These are phyloP conservation scores for Alternaria incomplexa DNA, from an alignment of 2,329 filamentous ascomycete species.

Conservation along the genomic window DNA sequence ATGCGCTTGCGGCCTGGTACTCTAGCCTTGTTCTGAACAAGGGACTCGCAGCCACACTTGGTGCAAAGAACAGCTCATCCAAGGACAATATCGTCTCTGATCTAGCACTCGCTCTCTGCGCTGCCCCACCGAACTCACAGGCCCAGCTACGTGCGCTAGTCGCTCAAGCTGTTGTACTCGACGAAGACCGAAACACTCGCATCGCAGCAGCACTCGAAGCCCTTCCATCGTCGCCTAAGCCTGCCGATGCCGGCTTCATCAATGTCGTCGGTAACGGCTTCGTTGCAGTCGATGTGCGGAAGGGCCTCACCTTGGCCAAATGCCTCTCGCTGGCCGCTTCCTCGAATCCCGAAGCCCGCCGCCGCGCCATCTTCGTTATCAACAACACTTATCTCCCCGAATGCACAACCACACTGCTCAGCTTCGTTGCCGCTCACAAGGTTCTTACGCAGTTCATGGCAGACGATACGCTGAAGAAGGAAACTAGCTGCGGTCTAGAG, in stretches of 20 bases:
- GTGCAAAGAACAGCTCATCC: slow-evolving; percentile 56
- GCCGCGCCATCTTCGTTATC: slow-evolving; percentile 48
- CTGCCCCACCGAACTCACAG: slow-evolving; percentile 79
- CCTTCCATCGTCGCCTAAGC: slow-evolving; percentile 49
- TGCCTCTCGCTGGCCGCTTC: slow-evolving; percentile 59
- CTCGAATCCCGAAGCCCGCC: slow-evolving; percentile 41
- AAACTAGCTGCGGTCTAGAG: slow-evolving; percentile 51
- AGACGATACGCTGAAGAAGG: slow-evolving; percentile 37
- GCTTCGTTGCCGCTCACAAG: slow-evolving; percentile 53
- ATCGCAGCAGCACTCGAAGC: slow-evolving; percentile 62
- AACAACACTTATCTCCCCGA: slow-evolving; percentile 50
- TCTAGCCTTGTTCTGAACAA: slow-evolving; percentile 76
- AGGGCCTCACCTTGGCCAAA: slow-evolving; percentile 65
- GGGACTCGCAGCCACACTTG: slow-evolving; percentile 69
- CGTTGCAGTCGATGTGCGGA: slow-evolving; percentile 62
- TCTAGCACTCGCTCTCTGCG: slow-evolving; percentile 72
- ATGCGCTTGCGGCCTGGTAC: slow-evolving; percentile 91
- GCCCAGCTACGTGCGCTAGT: slow-evolving; percentile 66
- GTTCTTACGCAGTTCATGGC: slow-evolving; percentile 48
- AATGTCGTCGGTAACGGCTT: slow-evolving; percentile 62
- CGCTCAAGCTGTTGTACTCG: slow-evolving; percentile 65
- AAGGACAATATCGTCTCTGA: slow-evolving; percentile 57
- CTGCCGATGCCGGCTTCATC: slow-evolving; percentile 48
- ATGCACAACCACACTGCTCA: slow-evolving; percentile 52
- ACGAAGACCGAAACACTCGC: slow-evolving; percentile 57